Evolutionary conservation across 2,329 filamentous ascomycete species (phyloP).

Genomic region (Clonostachys rosea): DNA sequence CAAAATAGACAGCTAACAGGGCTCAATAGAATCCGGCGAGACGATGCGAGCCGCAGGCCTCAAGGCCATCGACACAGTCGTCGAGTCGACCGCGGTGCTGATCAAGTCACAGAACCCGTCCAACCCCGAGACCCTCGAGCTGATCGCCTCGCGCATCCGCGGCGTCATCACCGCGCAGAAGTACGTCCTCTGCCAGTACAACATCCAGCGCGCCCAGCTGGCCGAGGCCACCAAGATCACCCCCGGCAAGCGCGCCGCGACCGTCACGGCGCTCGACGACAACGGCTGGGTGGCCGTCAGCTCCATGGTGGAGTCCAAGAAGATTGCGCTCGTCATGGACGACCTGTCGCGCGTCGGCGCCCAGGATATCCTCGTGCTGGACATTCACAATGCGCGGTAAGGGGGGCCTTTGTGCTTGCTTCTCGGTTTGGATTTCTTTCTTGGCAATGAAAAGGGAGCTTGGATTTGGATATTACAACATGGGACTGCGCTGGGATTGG

Average conservation of each 20-base stretch:
- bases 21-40: slow-evolving; percentile 77
- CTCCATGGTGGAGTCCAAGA: slow-evolving; percentile 88
- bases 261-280: slow-evolving; percentile 83
- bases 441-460: neutral
- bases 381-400: slow-evolving; percentile 74
- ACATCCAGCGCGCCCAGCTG: slow-evolving; percentile 71
- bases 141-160: slow-evolving; percentile 81
- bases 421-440: neutral
- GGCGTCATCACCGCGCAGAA: slow-evolving; percentile 94
- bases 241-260: slow-evolving; percentile 89
- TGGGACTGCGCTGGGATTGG: neutral
- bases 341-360: slow-evolving; percentile 71
- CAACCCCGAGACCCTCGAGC: slow-evolving; percentile 73
- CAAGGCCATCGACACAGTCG: slow-evolving; percentile 89
- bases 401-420: neutral
- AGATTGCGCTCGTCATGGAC: slow-evolving; percentile 84
- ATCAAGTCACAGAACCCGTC: slow-evolving; percentile 86
- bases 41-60: slow-evolving; percentile 96
- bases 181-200: slow-evolving; percentile 96
- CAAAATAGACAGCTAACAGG: neutral
- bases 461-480: neutral
- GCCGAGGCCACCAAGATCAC: slow-evolving; percentile 70
- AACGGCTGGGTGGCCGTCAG: slow-evolving; percentile 92
- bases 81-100: slow-evolving; percentile 81
- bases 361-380: slow-evolving; percentile 78